Base-by-base conservation (phyloP, 2,329 filamentous ascomycete genomes). In the Penicillium sp. region DNA sequence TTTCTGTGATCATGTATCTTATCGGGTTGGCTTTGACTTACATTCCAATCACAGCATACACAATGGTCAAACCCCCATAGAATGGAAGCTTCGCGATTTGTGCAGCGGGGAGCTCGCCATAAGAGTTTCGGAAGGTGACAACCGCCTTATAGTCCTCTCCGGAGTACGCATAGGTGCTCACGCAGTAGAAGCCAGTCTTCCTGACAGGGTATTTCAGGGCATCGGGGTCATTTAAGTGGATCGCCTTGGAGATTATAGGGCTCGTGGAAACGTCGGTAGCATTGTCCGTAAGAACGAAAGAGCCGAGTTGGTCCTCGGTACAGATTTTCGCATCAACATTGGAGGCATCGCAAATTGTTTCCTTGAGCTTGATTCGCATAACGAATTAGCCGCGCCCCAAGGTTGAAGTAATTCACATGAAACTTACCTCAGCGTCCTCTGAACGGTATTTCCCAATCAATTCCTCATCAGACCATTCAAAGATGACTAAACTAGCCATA, bases 71-170 rank as follows among this genome's bases (percentile, higher is more conserved):
- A 53, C 89, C 93, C 44, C 93, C 94, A 68, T 99, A 99, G 72
- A 99, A 99, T 2, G 94, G 93, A 54, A 99, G 81, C 74, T 99
- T 99, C 18, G 95, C 89, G 61, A 99, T 97, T 73, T 99, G 93
- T 1, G 92, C 92, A 7, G 92, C 94, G 5, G 92, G 90, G 52
- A 99, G 86, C 78, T 99, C 93, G 70, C 94, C 94, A 70, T 95
- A 99, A 3, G 94, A 89, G 74, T 99, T 97, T 58, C 92, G 87
- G 74, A 97, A 99, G 67, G 94, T 92, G 41, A 94, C 88, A 13
- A 94, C 83, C 7, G 88, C 92, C 44, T 81, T 83, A 70, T 95
- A 99, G 42, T 90, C 81, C 54, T 81, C 73, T 7, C 83, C 79
- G 0, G 81, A 85, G 70, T 85, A 93, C 21, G 82, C 83, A 60